These are phyloP conservation scores for Melaleuca quinquenervia DNA, from an alignment of 345 rosid genomes.

Conservation along the genomic window DNA sequence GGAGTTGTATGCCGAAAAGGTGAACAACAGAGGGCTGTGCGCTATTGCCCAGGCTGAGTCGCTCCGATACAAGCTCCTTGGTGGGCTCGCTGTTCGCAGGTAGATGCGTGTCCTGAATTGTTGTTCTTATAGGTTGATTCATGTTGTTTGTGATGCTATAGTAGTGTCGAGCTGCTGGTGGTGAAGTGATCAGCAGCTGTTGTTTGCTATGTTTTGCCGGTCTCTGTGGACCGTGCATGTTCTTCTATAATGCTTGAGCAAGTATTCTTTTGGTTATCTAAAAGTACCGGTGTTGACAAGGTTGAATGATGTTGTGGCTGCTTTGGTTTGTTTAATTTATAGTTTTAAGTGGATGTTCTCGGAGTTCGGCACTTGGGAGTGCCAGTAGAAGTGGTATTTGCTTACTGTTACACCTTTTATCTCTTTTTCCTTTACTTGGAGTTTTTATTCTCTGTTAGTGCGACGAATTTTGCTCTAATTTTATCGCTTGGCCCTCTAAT, in stretches of 20 bases:
- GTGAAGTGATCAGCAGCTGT: neutral
- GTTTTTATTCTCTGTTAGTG: neutral
- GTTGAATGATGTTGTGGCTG: neutral
- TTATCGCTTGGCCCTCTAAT: neutral
- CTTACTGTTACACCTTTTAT: neutral
- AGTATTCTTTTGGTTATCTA: neutral
- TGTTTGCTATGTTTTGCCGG: neutral
- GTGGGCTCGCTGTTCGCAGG: constrained; percentile 90
- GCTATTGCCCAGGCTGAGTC: constrained; percentile 90
- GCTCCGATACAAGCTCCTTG: constrained; percentile 88
- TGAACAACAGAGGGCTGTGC: constrained; percentile 66
- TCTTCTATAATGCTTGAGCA: neutral
- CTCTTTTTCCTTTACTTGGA: neutral
- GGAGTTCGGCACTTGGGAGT: neutral
- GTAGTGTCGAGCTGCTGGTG: neutral
- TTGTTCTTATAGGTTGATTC: neutral
- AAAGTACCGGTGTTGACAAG: neutral
- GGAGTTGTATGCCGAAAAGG: constrained; percentile 82
- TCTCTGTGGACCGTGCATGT: neutral
- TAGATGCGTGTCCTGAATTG: neutral
- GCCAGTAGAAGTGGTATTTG: neutral
- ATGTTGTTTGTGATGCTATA: neutral
- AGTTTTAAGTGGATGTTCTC: neutral
- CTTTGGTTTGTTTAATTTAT: neutral
- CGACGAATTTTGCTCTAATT: neutral